Percentiles rank a stretch among this genome's conserved stretches.
phyloP scores from a whole-genome alignment of 2,329 filamentous ascomycete genomes.

The Pseudomassariella vexata region DNA sequence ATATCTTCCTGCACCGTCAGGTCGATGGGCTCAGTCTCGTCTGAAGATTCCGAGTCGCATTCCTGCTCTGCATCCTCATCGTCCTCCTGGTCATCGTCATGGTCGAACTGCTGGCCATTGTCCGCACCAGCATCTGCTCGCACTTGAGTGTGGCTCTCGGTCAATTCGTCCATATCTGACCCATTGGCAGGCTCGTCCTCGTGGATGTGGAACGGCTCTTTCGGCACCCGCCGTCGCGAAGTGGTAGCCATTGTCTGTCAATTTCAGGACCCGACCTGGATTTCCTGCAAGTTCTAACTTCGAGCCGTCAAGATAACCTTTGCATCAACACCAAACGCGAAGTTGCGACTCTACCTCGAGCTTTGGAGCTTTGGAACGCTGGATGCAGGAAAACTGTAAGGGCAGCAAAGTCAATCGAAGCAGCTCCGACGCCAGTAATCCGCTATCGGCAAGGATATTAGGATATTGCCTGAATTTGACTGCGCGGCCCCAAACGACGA shows the following conservation, averaged over 20 bases:
- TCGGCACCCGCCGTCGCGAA: slow-evolving; percentile 20
- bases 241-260: slow-evolving; percentile 20
- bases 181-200: slow-evolving; percentile 19
- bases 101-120: slow-evolving; percentile 32
- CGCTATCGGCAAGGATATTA: too few relatives aligned
- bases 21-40: slow-evolving; percentile 61
- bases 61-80: slow-evolving; percentile 32
- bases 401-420: too few relatives aligned
- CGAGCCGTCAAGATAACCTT: too few relatives aligned
- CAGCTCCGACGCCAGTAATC: too few relatives aligned
- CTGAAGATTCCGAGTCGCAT: slow-evolving; percentile 40
- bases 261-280: too few relatives aligned
- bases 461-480: too few relatives aligned
- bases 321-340: too few relatives aligned
- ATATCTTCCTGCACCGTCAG: slow-evolving; percentile 76
- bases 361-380: too few relatives aligned
- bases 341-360: too few relatives aligned
- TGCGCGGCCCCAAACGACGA: too few relatives aligned
- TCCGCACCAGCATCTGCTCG: slow-evolving; percentile 28
- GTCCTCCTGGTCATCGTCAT: slow-evolving; percentile 26
- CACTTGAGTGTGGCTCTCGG: slow-evolving; percentile 19
- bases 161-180: slow-evolving; percentile 20
- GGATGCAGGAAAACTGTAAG: too few relatives aligned
- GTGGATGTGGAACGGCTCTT: slow-evolving; percentile 29
- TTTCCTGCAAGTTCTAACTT: too few relatives aligned